A percentile compares a stretch with the other conserved stretches of the same genome.
Conservation (phyloP, 495 filamentous ascomycete genomes). For the Paragyromitra xinjiangensis region DNA sequence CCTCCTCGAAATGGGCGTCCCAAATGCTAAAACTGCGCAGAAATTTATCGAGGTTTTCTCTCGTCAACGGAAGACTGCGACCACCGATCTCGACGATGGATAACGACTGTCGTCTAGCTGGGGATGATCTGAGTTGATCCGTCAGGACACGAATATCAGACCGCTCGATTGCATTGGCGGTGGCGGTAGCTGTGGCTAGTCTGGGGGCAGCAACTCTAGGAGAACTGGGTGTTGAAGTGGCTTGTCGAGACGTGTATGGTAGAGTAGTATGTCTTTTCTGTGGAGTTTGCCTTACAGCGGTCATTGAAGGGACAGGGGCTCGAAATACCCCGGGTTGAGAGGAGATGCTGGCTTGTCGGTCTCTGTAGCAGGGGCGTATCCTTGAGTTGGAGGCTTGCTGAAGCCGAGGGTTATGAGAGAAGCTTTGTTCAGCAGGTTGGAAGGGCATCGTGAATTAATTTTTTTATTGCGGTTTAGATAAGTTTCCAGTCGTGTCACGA, state of each 20-base stretch:
- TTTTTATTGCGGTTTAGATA: constrained; percentile 19
- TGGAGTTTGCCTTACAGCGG: not conserved
- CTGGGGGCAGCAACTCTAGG: constrained; percentile 15
- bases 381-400: constrained; percentile 24
- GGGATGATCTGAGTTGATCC: constrained; percentile 15
- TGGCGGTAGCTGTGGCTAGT: constrained; percentile 1
- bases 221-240: constrained; percentile 6
- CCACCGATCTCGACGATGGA: constrained; percentile 35
- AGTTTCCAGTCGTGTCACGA: constrained; percentile 10
- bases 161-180: constrained; percentile 17
- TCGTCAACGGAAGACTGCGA: constrained; percentile 29
- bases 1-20: constrained; percentile 10
- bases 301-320: constrained; percentile 7
- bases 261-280: constrained; percentile 14
- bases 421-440: constrained; percentile 13
- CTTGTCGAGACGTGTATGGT: constrained; percentile 16
- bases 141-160: constrained; percentile 34
- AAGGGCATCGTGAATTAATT: constrained; percentile 28
- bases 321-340: constrained; percentile 30
- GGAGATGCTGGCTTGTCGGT: constrained; percentile 30
- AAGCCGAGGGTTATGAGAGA: not conserved
- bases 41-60: constrained; percentile 18
- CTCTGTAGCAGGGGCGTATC: constrained; percentile 32
- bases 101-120: constrained; percentile 2
- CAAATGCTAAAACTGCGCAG: not conserved